Percentiles rank a stretch among this genome's conserved stretches.
Conservation (phyloP, 2,329 filamentous ascomycete genomes). For the Taxawa tesnikishii region DNA sequence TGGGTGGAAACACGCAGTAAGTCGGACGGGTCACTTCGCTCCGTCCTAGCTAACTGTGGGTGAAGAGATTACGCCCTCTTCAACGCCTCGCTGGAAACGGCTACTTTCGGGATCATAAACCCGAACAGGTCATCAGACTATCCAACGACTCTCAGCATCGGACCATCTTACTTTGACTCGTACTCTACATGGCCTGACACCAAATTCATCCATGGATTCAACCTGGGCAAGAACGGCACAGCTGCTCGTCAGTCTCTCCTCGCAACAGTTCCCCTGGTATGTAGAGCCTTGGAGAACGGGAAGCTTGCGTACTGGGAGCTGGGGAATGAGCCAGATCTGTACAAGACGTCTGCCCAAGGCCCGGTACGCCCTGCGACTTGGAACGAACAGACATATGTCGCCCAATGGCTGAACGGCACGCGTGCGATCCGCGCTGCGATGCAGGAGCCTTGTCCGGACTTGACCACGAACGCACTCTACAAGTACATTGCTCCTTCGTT, state of each 20-base stretch:
- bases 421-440: constrained; percentile 35
- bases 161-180: constrained; percentile 50
- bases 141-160: constrained; percentile 48
- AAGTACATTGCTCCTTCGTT: constrained; percentile 48
- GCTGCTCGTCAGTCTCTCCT: constrained; percentile 39
- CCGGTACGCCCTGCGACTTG: constrained; percentile 39
- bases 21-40: no score
- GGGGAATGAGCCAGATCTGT: constrained; percentile 54
- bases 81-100: constrained; percentile 37
- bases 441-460: constrained; percentile 36
- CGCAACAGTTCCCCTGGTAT: constrained; percentile 44
- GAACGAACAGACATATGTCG: constrained; percentile 43
- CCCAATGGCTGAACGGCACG: constrained; percentile 47
- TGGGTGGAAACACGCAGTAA: constrained; percentile 54
- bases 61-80: constrained; percentile 47
- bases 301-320: constrained; percentile 48
- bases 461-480: constrained; percentile 28
- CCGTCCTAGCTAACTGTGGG: no score
- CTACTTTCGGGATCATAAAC: constrained; percentile 41
- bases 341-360: constrained; percentile 38
- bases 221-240: constrained; percentile 41
- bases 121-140: constrained; percentile 42
- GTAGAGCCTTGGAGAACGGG: constrained; percentile 39
- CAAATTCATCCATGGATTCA: constrained; percentile 51
- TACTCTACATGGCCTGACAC: constrained; percentile 44